A percentile compares a stretch with the other conserved stretches of the same genome.
phyloP scores from a whole-genome alignment of 2,329 filamentous ascomycete genomes.

The Aschersonia sp. region DNA sequence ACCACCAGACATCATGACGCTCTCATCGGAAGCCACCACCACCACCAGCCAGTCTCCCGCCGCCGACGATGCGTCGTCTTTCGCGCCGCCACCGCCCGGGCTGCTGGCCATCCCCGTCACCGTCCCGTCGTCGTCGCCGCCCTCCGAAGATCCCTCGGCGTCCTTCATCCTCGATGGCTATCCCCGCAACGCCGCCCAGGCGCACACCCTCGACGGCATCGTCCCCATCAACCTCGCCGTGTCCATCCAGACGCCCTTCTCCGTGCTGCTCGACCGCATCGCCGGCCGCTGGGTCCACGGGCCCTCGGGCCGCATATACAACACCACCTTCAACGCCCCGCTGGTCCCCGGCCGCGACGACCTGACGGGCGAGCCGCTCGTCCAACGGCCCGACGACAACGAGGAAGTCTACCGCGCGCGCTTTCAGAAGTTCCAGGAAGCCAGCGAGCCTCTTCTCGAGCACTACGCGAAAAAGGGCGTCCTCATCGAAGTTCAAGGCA shows the following conservation, averaged over 20 bases:
- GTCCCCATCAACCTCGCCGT: conserved; percentile 94
- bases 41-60: conserved; percentile 17
- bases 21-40: conserved; percentile 26
- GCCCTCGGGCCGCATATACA: conserved; percentile 84
- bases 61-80: conserved; percentile 7
- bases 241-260: conserved; percentile 69
- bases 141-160: conserved; percentile 57
- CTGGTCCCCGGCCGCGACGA: conserved; percentile 72
- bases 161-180: conserved; percentile 96
- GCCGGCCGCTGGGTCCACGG: conserved; percentile 88
- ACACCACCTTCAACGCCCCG: conserved; percentile 82
- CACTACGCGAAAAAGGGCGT: conserved; percentile 79
- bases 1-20: conserved; percentile 34
- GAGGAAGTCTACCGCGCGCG: conserved; percentile 74
- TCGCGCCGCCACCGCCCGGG: too few relatives aligned
- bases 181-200: conserved; percentile 75
- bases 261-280: conserved; percentile 80
- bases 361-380: conserved; percentile 73
- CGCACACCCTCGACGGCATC: conserved; percentile 58
- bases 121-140: too few relatives aligned
- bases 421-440: conserved; percentile 74
- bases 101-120: too few relatives aligned
- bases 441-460: conserved; percentile 68
- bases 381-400: conserved; percentile 72
- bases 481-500: conserved; percentile 72